Evolutionary conservation across 129 eudicot species (phyloP), one percentile per base, ranked within the genome.

Genomic region (Artemisia tridentata): DNA sequence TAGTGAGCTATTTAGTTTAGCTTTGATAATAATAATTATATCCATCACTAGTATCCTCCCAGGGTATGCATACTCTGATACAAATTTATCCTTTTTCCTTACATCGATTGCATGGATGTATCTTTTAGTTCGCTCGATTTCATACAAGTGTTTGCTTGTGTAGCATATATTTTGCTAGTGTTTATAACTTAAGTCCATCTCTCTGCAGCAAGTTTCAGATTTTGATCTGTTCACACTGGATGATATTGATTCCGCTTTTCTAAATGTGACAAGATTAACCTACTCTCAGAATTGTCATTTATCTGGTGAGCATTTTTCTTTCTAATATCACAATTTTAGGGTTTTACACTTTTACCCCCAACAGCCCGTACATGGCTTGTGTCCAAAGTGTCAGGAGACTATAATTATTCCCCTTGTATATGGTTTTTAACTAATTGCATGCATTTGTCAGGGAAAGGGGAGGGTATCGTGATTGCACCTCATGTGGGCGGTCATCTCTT

Each of bases 401-500:
- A 58, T 14, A 58, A 12, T 18, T 58, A 58, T 58, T 15, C 63
- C 41, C 23, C 38, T 11, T 56, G 41, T 55, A 55, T 15, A 65
- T 38, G 45, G 45, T 38, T 38, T 38, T 7, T 7, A 38, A 38
- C 45, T 38, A 38, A 38, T 38, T 38, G 45, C 45, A 38, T 38
- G 45, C 10, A 8, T 38, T 70, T 76, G 4, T 41, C 72, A 92
- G 98, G 91, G 61, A 92, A 92, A 81, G 98, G 98, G 66, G 98
- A 92, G 81, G 98, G 98, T 56, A 89, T 92, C 17, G 98, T 92
- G 55, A 92, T 92, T 82, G 96, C 98, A 65, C 98, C 98, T 62
- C 96, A 86, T 74, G 95, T 86, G 47, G 96, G 96, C 68, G 98
- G 98, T 73, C 98, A 90, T 76, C 79, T 92, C 20, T 77, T 92